phyloP scores from a whole-genome alignment of 163 green algal genomes.

The Picocystis sp. region DNA sequence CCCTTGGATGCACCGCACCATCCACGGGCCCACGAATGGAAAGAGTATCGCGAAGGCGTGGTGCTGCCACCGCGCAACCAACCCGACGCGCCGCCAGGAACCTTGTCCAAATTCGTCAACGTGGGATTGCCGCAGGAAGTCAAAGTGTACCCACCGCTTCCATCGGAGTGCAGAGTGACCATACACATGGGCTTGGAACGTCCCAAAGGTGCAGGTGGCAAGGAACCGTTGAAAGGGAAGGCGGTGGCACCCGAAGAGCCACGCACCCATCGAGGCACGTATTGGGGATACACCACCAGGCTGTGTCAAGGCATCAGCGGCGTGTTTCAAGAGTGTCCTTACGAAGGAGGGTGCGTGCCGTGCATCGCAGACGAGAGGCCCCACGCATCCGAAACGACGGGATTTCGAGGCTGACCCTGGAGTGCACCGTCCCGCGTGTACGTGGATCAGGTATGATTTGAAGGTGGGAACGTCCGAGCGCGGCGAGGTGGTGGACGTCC shows the following conservation, averaged over 20 bases:
- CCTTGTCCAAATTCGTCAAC: conserved; percentile 2
- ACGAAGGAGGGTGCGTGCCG: conserved; percentile 5
- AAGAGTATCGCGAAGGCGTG: conserved; percentile 57
- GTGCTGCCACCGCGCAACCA: conserved; percentile 20
- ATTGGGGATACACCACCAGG: conserved; percentile 78
- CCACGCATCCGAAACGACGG: too few species aligned
- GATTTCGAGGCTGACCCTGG: too few species aligned
- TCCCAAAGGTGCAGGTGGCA: background rate
- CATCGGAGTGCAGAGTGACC: conserved; percentile 1
- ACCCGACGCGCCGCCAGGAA: too few species aligned
- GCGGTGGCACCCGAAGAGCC: conserved; percentile 31
- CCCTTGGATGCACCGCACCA: conserved; percentile 79
- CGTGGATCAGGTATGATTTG: conserved; percentile 59
- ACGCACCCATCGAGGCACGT: conserved; percentile 33
- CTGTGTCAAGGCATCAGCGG: conserved; percentile 38
- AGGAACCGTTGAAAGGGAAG: background rate
- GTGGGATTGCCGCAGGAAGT: background rate
- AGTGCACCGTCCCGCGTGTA: too few species aligned
- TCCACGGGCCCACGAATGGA: conserved; percentile 56
- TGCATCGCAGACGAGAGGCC: too few species aligned
- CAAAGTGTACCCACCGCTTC: conserved; percentile 3
- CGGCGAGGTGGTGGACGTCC: conserved; percentile 20
- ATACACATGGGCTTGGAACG: conserved; percentile 1
- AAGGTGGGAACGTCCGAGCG: conserved; percentile 61
- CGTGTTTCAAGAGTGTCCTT: conserved; percentile 43